phyloP scores from a whole-genome alignment of 176 grass and related monocot genomes.

The Cymbopogon citratus region DNA sequence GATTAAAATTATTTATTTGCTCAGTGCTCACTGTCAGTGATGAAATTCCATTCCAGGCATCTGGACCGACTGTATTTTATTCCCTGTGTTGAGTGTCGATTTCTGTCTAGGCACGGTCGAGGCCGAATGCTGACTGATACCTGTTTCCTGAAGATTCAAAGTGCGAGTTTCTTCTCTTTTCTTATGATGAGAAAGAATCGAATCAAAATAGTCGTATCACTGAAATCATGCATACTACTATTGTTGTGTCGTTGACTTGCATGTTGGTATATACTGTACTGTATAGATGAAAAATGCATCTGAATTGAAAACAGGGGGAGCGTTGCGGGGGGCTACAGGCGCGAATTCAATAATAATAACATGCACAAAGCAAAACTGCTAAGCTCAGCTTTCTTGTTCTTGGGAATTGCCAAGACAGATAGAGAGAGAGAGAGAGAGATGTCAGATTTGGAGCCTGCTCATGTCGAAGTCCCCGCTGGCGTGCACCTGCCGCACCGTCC shows the following conservation, averaged over 20 bases:
- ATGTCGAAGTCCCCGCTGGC: constrained; percentile 67
- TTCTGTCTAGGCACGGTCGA: no score
- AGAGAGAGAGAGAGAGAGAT: background rate
- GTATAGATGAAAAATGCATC: no score
- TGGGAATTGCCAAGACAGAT: background rate
- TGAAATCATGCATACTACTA: background rate
- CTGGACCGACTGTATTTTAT: background rate
- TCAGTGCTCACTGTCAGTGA: background rate
- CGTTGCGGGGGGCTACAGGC: background rate
- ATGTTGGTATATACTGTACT: no score
- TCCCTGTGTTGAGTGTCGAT: no score
- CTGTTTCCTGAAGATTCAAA: background rate
- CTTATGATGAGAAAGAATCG: background rate
- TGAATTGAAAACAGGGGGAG: background rate
- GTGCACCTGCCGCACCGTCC: constrained; percentile 58
- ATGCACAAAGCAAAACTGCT: background rate
- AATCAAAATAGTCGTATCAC: background rate
- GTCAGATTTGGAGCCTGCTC: constrained; percentile 40
- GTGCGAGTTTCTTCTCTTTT: background rate
- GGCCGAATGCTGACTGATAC: background rate
- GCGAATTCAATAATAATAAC: no score
- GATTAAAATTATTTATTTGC: background rate
- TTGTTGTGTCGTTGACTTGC: background rate
- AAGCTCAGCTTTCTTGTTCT: background rate
- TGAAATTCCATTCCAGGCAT: background rate